Conservation (phyloP, 1,284 basidiomycete species). For the Filobasidium uniguttulatum region DNA sequence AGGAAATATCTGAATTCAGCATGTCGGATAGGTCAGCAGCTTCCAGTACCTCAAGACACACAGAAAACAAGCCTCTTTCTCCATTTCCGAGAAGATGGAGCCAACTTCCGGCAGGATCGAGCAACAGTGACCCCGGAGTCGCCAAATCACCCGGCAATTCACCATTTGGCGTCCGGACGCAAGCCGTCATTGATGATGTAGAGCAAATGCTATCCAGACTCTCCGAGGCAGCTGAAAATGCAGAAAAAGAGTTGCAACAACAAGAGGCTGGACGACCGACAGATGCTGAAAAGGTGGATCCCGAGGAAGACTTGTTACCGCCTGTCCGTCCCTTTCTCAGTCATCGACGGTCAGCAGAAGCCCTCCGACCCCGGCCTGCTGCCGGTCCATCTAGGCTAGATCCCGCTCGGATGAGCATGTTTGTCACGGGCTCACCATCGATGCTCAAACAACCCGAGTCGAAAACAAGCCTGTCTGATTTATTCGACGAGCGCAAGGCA, state of each 20-base stretch:
- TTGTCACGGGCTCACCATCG: background rate
- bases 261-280: background rate
- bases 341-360: background rate
- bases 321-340: background rate
- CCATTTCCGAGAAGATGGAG: too few species aligned
- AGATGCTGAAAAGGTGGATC: background rate
- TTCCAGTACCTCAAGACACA: too few species aligned
- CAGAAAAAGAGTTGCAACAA: background rate
- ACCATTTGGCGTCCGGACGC: constrained; percentile 1
- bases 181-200: constrained; percentile 12
- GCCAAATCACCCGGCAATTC: too few species aligned
- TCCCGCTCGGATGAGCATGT: background rate
- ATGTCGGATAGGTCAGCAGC: too few species aligned
- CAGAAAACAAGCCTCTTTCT: too few species aligned
- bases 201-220: constrained; percentile 7
- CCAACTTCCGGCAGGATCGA: too few species aligned
- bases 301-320: background rate
- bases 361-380: background rate
- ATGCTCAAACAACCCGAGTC: background rate
- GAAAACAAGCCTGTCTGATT: background rate
- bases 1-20: too few species aligned
- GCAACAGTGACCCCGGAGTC: too few species aligned
- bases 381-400: background rate
- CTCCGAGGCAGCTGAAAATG: background rate
- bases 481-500: background rate